A percentile compares a stretch with the other conserved stretches of the same genome.
Evolutionary conservation across 164 flowering plant species (phyloP).

Genomic region (Stephania yunnanensis): DNA sequence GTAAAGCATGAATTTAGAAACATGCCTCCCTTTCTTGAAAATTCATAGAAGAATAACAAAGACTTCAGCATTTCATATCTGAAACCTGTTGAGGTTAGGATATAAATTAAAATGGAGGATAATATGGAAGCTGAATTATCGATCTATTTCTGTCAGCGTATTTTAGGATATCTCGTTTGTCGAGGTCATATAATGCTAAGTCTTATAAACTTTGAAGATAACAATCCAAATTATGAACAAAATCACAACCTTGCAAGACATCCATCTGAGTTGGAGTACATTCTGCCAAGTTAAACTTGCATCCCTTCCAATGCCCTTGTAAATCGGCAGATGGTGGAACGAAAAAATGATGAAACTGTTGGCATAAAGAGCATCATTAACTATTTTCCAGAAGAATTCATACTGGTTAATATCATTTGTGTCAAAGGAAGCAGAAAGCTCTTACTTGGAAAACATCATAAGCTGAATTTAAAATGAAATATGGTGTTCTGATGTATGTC

Average conservation of each 20-base stretch:
- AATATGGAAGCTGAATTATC: background rate
- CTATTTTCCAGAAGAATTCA: conserved; percentile 2
- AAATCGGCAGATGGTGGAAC: conserved; percentile 84
- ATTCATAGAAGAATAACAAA: conserved; percentile 27
- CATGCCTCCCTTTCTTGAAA: conserved; percentile 56
- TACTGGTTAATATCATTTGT: background rate
- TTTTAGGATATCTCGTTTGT: background rate
- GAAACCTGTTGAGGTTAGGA: conserved; percentile 36
- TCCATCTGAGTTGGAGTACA: conserved; percentile 45
- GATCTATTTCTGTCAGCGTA: background rate
- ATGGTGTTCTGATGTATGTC: conserved; percentile 57
- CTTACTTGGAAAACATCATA: conserved; percentile 84
- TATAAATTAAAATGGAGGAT: background rate
- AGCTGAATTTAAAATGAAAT: conserved; percentile 80
- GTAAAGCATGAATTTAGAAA: conserved; percentile 89
- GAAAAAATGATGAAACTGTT: conserved; percentile 67
- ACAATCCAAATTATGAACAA: background rate
- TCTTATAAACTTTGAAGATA: background rate
- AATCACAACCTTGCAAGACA: conserved; percentile 58
- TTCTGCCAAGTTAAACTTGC: conserved; percentile 49
- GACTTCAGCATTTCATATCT: conserved; percentile 66
- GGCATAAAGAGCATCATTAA: conserved; percentile 1
- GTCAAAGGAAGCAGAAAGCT: conserved; percentile 3
- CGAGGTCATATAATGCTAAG: too few relatives aligned
- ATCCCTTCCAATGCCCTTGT: conserved; percentile 57